Conservation (phyloP, 208 protist species). For the Leishmania mexicana region DNA sequence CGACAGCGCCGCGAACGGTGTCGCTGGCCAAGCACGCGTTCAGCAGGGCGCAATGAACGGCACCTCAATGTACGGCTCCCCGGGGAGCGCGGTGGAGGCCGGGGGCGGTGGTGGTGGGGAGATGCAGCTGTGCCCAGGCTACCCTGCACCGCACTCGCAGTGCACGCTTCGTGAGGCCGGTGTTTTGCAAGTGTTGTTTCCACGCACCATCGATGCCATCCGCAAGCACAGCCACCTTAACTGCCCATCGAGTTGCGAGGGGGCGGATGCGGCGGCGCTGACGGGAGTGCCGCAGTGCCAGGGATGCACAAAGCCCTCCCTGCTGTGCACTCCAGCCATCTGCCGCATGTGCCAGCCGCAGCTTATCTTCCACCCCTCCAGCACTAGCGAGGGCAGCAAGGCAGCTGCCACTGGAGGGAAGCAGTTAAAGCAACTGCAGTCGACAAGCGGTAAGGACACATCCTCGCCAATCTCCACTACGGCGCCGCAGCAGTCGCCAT, state of each 20-base stretch:
- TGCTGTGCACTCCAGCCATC: slow-evolving; percentile 69
- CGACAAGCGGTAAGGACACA: neutral
- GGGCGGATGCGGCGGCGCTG: slow-evolving; percentile 1
- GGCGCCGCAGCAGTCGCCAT: neutral
- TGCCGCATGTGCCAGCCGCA: slow-evolving; percentile 66
- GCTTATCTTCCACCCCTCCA: slow-evolving; percentile 44
- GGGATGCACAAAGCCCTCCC: slow-evolving; percentile 47
- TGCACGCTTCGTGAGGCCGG: slow-evolving; percentile 42
- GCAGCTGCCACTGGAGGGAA: neutral
- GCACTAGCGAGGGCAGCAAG: neutral
- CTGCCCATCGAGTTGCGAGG: slow-evolving; percentile 41
- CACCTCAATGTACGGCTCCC: neutral
- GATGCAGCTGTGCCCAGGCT: slow-evolving; percentile 30
- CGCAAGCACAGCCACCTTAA: slow-evolving; percentile 44
- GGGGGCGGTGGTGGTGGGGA: neutral
- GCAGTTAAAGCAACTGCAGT: neutral
- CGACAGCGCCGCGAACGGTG: slow-evolving; percentile 7
- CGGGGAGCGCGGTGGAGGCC: neutral
- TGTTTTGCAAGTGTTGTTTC: slow-evolving; percentile 66
- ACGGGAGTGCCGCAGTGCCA: slow-evolving; percentile 40
- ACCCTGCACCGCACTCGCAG: slow-evolving; percentile 51
- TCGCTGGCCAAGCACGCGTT: neutral
- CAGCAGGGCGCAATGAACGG: neutral
- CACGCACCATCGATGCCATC: slow-evolving; percentile 50
- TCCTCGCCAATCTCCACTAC: neutral